phyloP scores from a whole-genome alignment of 2,329 filamentous ascomycete species.

The Emydomyces testavorans region DNA sequence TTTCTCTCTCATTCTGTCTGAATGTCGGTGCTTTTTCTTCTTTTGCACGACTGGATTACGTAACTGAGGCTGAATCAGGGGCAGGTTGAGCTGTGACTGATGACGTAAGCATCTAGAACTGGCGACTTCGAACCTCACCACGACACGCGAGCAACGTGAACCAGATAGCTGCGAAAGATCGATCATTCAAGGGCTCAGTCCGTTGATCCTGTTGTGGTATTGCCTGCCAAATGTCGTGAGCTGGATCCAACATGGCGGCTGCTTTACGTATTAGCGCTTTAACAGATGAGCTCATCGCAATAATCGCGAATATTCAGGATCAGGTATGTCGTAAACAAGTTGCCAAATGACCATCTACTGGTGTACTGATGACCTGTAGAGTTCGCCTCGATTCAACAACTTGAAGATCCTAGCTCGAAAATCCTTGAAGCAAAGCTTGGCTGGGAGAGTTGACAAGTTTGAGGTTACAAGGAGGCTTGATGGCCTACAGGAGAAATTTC shows the following conservation, averaged over 20 bases:
- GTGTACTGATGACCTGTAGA: constrained; percentile 19
- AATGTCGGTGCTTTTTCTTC: not conserved
- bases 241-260: constrained; percentile 52
- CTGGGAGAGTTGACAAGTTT: constrained; percentile 62
- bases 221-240: not conserved
- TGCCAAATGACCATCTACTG: not conserved
- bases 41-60: not conserved
- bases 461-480: constrained; percentile 53
- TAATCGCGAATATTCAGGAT: constrained; percentile 46
- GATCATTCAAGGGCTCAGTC: not conserved
- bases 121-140: not conserved
- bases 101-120: constrained; percentile 4
- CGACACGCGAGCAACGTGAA: no score
- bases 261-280: constrained; percentile 53
- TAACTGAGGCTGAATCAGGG: not conserved
- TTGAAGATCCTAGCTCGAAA: constrained; percentile 27
- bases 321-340: constrained; percentile 36
- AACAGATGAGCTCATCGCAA: constrained; percentile 58
- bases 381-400: constrained; percentile 21
- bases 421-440: constrained; percentile 34
- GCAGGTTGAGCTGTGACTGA: not conserved
- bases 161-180: no score
- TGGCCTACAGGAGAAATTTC: constrained; percentile 76
- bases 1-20: not conserved
- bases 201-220: not conserved